Evolutionary conservation across 257 asterid species (phyloP).

Genomic region (Eucommia ulmoides): DNA sequence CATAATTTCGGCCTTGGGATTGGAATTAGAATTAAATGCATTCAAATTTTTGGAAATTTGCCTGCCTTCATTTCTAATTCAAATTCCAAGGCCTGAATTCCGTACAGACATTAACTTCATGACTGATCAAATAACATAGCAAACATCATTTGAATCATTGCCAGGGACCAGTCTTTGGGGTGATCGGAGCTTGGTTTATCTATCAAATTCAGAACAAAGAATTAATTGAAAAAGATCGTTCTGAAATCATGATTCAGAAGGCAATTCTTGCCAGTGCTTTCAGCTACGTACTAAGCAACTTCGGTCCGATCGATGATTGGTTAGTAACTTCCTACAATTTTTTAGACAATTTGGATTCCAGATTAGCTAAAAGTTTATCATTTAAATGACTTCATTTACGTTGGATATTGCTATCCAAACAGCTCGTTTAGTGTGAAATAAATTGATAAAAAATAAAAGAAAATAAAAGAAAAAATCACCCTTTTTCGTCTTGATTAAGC

Average conservation of each 20-base stretch:
- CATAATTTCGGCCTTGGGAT: no score
- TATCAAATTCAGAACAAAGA: conserved; percentile 55
- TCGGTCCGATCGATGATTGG: conserved; percentile 79
- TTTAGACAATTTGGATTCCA: neutral
- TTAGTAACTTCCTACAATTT: no score
- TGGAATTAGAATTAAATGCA: no score
- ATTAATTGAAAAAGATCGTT: conserved; percentile 23
- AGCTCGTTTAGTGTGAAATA: neutral
- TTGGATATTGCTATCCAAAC: neutral
- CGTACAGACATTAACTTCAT: no score
- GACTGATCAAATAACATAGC: no score
- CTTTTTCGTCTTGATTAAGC: no score
- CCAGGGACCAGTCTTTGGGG: conserved; percentile 71
- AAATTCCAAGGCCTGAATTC: no score
- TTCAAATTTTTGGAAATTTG: no score
- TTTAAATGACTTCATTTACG: neutral
- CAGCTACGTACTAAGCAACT: conserved; percentile 48
- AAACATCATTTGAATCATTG: conserved; percentile 18
- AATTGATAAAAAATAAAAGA: neutral
- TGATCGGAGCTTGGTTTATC: conserved; percentile 75
- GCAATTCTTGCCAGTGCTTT: conserved; percentile 47
- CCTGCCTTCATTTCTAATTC: no score
- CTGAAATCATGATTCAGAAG: conserved; percentile 35
- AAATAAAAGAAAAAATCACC: neutral
- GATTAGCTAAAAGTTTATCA: neutral